Conservation (phyloP, 1,139 yeast genomes). For the Suhomyces coccinellae region DNA sequence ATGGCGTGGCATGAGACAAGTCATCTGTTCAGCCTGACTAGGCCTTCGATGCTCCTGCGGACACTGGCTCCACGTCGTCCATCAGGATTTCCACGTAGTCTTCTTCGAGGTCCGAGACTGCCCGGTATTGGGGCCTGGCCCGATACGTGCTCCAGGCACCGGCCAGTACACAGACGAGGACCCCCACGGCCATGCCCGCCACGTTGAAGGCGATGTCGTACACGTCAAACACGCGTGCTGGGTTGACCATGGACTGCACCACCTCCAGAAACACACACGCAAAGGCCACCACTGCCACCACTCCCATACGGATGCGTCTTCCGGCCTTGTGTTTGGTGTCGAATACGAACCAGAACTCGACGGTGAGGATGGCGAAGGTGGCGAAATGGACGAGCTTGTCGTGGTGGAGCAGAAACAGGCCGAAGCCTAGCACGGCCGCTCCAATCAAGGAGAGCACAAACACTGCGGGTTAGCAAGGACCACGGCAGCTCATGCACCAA, state of each 20-base stretch:
- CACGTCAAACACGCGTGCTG: slow-evolving; percentile 49
- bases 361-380: slow-evolving; percentile 51
- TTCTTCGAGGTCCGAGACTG: slow-evolving; percentile 8
- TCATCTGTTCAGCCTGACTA: too few relatives aligned
- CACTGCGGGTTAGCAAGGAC: slow-evolving; percentile 15
- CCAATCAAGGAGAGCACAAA: slow-evolving; percentile 21
- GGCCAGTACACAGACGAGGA: slow-evolving; percentile 16
- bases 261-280: slow-evolving; percentile 54
- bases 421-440: slow-evolving; percentile 54
- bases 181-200: slow-evolving; percentile 34
- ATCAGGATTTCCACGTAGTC: slow-evolving; percentile 16
- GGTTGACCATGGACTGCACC: slow-evolving; percentile 38
- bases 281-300: slow-evolving; percentile 32
- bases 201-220: slow-evolving; percentile 49
- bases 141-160: slow-evolving; percentile 1
- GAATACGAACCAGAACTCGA: slow-evolving; percentile 56
- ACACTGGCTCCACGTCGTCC: slow-evolving; percentile 10
- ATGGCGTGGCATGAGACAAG: too few relatives aligned
- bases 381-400: slow-evolving; percentile 56
- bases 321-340: slow-evolving; percentile 27
- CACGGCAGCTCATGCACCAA: not conserved
- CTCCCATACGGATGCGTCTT: slow-evolving; percentile 2
- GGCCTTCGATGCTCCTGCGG: not conserved
- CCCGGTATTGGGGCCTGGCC: not conserved
- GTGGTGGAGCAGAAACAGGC: slow-evolving; percentile 45